These are phyloP conservation scores for Onygenales sp. DNA, from an alignment of 2,329 filamentous ascomycete genomes.

Conservation along the genomic window DNA sequence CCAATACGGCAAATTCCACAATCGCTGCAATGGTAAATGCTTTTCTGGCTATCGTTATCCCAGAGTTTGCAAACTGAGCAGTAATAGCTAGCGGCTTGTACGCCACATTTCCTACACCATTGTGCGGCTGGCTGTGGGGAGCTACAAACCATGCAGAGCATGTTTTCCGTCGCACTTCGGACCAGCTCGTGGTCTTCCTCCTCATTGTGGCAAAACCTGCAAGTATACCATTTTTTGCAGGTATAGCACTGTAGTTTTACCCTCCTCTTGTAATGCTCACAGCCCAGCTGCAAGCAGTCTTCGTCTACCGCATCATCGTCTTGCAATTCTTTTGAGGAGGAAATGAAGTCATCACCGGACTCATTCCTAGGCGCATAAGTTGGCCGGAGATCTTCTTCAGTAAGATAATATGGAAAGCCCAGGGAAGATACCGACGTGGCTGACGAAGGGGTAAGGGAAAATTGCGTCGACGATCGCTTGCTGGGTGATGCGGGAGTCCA, in stretches of 20 bases:
- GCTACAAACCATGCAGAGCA: conserved; percentile 94
- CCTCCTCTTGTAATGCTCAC: conserved; percentile 87
- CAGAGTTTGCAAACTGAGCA: conserved; percentile 92
- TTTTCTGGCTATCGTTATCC: conserved; percentile 85
- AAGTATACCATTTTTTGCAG: conserved; percentile 88
- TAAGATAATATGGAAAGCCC: conserved; percentile 31
- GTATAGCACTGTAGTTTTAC: conserved; percentile 90
- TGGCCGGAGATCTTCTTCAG: conserved; percentile 51
- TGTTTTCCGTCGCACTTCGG: conserved; percentile 77
- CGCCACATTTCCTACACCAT: conserved; percentile 65
- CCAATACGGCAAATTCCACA: conserved; percentile 93
- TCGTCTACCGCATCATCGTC: conserved; percentile 41
- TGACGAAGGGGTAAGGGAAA: conserved; percentile 17
- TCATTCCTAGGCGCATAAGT: conserved; percentile 49
- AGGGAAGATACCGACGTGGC: conserved; percentile 19
- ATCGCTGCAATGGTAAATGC: conserved; percentile 91
- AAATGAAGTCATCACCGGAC: conserved; percentile 5
- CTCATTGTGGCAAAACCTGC: conserved; percentile 85
- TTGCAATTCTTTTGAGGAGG: conserved; percentile 28
- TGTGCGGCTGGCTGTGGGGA: conserved; percentile 76
- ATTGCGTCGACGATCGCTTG: conserved; percentile 20
- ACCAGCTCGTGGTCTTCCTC: conserved; percentile 69
- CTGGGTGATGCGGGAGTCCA: conserved; percentile 24
- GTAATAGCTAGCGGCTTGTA: conserved; percentile 77
- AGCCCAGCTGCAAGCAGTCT: conserved; percentile 57